Percentiles rank a stretch among this genome's conserved stretches.
phyloP scores from a whole-genome alignment of 2,329 filamentous ascomycete genomes.

The Colletotrichum zoysiae region DNA sequence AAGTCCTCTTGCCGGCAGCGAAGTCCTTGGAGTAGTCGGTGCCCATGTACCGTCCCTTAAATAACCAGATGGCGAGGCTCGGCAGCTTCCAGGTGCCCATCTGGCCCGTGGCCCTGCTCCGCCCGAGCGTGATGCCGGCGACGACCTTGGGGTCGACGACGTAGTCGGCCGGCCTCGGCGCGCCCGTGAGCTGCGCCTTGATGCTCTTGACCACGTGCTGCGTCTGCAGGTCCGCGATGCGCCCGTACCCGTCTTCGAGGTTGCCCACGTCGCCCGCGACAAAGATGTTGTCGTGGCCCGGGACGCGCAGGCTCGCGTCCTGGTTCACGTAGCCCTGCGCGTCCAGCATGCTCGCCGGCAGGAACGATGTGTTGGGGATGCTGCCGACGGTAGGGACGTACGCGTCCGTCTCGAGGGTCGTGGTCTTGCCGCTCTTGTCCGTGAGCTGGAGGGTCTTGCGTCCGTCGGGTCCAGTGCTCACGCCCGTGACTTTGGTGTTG shows the following conservation, averaged over 20 bases:
- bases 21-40: conserved; percentile 39
- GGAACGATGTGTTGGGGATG: conserved; percentile 59
- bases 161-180: conserved; percentile 43
- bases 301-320: conserved; percentile 52
- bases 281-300: conserved; percentile 57
- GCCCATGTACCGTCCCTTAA: conserved; percentile 51
- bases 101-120: conserved; percentile 52
- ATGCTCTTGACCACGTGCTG: conserved; percentile 52
- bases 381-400: conserved; percentile 63
- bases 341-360: conserved; percentile 54
- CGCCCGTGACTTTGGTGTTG: conserved; percentile 53
- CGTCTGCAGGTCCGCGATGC: conserved; percentile 50
- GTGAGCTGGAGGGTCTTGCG: conserved; percentile 51
- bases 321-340: conserved; percentile 52
- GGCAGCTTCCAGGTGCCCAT: conserved; percentile 51
- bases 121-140: conserved; percentile 56
- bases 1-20: conserved; percentile 32
- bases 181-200: conserved; percentile 49
- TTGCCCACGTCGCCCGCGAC: conserved; percentile 59
- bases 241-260: conserved; percentile 53
- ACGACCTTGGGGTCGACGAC: conserved; percentile 49
- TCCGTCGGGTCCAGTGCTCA: conserved; percentile 45
- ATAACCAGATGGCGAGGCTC: conserved; percentile 49
- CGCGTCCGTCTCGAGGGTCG: conserved; percentile 57
- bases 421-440: conserved; percentile 50